These are phyloP conservation scores for Cytospora paraplurivora DNA, from an alignment of 2,329 filamentous ascomycete genomes.

Conservation along the genomic window DNA sequence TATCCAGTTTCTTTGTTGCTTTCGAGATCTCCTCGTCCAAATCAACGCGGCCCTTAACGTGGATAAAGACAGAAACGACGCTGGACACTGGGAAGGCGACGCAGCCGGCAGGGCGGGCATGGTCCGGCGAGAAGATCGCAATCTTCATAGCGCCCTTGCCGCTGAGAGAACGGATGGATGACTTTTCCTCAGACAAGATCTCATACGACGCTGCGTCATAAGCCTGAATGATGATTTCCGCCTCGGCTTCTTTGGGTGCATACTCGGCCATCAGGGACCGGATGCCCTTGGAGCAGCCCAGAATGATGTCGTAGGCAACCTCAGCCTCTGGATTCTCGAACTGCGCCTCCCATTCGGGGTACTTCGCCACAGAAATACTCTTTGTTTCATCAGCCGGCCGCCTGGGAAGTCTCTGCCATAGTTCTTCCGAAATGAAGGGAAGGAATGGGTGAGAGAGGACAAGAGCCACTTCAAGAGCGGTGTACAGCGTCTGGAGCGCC, in stretches of 20 bases:
- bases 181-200: constrained; percentile 58
- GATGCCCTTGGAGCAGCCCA: constrained; percentile 71
- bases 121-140: constrained; percentile 33
- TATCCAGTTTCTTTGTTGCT: constrained; percentile 74
- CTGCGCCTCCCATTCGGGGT: constrained; percentile 64
- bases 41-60: constrained; percentile 82
- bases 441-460: constrained; percentile 81
- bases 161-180: constrained; percentile 64
- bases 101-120: constrained; percentile 39
- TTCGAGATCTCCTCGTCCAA: constrained; percentile 82
- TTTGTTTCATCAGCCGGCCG: constrained; percentile 68
- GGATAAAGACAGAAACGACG: constrained; percentile 74
- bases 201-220: constrained; percentile 55
- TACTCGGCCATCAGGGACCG: constrained; percentile 76
- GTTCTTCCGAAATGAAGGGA: constrained; percentile 78
- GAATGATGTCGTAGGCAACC: constrained; percentile 73
- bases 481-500: constrained; percentile 80
- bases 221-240: constrained; percentile 67
- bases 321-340: constrained; percentile 70
- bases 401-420: constrained; percentile 82
- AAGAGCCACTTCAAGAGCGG: constrained; percentile 72
- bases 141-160: constrained; percentile 62
- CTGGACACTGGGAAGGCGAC: constrained; percentile 64
- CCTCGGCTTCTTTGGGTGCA: constrained; percentile 65
- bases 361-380: constrained; percentile 73